These are phyloP conservation scores for Vinca minor DNA, from an alignment of 257 asterid species.

Conservation along the genomic window DNA sequence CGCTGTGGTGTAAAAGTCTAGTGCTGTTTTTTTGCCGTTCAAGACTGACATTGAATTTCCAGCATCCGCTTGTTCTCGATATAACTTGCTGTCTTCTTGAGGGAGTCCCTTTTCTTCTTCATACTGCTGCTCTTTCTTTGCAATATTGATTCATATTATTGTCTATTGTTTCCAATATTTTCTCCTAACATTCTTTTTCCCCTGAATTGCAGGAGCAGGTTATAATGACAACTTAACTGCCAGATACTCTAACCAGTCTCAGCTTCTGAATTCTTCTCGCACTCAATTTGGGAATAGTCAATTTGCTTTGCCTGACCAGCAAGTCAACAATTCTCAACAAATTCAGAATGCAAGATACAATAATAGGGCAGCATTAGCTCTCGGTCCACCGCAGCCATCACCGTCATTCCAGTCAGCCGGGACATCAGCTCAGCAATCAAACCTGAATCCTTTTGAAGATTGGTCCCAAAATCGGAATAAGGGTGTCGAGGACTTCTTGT, in stretches of 20 bases:
- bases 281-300: conserved; percentile 36
- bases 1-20: neutral
- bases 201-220: conserved; percentile 36
- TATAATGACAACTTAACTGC: conserved; percentile 37
- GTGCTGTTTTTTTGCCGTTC: neutral
- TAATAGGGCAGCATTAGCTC: conserved; percentile 50
- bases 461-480: conserved; percentile 62
- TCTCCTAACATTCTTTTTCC: neutral
- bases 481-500: conserved; percentile 63
- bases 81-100: neutral
- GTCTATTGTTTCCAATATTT: neutral
- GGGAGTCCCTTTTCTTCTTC: neutral
- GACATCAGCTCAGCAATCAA: conserved; percentile 40
- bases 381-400: conserved; percentile 53
- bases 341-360: conserved; percentile 31
- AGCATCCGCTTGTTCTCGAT: neutral
- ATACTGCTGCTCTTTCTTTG: neutral
- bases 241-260: conserved; percentile 45
- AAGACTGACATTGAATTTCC: neutral
- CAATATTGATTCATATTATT: no score
- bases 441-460: conserved; percentile 55
- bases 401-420: conserved; percentile 34
- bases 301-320: conserved; percentile 35
- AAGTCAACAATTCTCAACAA: conserved; percentile 38
- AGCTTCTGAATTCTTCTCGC: conserved; percentile 31